These are phyloP conservation scores for Acacia pycnantha DNA, from an alignment of 331 rosid genomes.

Conservation along the genomic window DNA sequence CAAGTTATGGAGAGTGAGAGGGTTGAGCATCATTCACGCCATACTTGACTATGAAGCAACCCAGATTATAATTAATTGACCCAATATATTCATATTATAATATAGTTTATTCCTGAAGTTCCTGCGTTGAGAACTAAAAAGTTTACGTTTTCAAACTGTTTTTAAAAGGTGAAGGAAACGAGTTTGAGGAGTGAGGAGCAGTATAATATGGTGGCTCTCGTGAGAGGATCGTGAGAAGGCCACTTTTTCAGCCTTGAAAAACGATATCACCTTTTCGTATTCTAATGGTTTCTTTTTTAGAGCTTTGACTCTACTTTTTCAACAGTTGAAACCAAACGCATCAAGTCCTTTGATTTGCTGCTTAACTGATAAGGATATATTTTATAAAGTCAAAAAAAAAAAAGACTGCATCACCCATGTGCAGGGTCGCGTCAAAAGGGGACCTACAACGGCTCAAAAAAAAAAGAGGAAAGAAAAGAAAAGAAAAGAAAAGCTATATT, in stretches of 20 bases:
- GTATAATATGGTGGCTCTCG: not conserved
- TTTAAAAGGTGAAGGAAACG: not conserved
- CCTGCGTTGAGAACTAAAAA: not conserved
- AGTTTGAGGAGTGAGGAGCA: not conserved
- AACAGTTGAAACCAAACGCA: not conserved
- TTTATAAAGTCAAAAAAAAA: no score
- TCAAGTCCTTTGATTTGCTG: not conserved
- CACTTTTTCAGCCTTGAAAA: constrained; percentile 33
- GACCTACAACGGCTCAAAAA: no score
- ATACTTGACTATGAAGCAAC: constrained; percentile 50
- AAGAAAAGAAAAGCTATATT: no score
- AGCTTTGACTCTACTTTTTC: not conserved
- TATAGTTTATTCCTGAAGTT: not conserved
- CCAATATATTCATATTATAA: not conserved
- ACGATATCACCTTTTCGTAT: not conserved
- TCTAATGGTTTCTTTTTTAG: not conserved
- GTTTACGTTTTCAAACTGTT: not conserved
- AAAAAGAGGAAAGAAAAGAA: no score
- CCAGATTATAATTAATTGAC: constrained; percentile 38
- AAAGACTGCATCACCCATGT: no score
- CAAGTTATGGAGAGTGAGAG: not conserved
- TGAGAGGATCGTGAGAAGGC: constrained; percentile 16
- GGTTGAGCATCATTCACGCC: constrained; percentile 41
- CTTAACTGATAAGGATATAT: no score
- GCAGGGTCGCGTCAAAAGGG: no score